Evolutionary conservation across 768 basidiomycete species (phyloP), one percentile per base, ranked within the genome.

Genomic region (Podaxis mareebaensis): DNA sequence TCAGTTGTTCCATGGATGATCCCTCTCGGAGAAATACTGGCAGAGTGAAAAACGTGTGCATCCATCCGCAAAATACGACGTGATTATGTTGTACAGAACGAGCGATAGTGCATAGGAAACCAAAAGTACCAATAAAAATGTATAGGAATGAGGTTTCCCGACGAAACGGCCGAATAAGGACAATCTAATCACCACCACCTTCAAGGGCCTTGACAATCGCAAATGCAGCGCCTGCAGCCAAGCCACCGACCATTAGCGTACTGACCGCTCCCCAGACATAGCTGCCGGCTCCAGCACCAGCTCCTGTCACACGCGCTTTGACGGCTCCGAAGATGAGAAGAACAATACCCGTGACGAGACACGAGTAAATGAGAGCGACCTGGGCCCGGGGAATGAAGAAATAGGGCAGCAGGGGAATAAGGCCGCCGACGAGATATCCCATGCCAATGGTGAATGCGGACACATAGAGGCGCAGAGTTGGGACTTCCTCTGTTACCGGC

Each of bases 381-480:
- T 87, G 82, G 8, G 94, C 95, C 12, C 75, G 75, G 3, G 85
- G 74, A 67, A 95, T 85, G 79, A 95, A 94, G 79, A 99, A 95
- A 77, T 97, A 96, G 10, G 95, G 95, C 10, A 95, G 68, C 39
- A 99, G 84, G 0, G 97, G 97, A 69, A 99, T 92, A 60, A 96
- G 81, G 33, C 97, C 97, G 51, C 97, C 97, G 60, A 96, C 58
- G 65, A 96, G 89, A 78, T 99, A 96, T 12, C 95, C 94, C 71
- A 94, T 83, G 65, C 96, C 97, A 71, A 99, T 99, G 0, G 96
- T 99, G 67, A 96, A 83, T 1, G 96, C 96, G 1, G 94, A 96
- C 39, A 89, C 82, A 78, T 95, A 98, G 66, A 97, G 80, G 28
- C 97, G 85, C 22, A 82, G 81, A 17, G 86, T 86, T 0, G 96